A percentile compares a stretch with the other conserved stretches of the same genome.
Evolutionary conservation across 345 rosid species (phyloP).

Genomic region (Chamaenerion angustifolium): DNA sequence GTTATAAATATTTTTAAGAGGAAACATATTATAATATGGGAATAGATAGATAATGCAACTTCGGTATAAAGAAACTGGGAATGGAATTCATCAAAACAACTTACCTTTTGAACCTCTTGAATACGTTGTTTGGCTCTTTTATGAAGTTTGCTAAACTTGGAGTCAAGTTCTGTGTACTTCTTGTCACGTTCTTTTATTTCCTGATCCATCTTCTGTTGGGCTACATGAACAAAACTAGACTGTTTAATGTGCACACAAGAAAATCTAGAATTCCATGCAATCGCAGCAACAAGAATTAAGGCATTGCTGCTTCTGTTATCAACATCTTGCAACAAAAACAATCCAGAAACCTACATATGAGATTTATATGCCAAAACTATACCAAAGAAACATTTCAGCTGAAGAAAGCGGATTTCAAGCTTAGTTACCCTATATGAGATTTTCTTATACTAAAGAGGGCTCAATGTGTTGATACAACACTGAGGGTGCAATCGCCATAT

Average conservation of each 20-base stretch:
- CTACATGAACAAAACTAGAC: constrained; percentile 29
- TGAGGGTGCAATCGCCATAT: no score
- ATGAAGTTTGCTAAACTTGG: constrained; percentile 86
- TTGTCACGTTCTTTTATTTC: constrained; percentile 85
- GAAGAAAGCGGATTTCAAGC: no score
- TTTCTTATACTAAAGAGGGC: no score
- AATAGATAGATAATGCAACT: no score
- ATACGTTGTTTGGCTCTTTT: constrained; percentile 95
- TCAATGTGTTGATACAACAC: no score
- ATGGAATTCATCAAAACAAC: constrained; percentile 9
- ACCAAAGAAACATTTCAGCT: no score
- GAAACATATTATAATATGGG: neutral
- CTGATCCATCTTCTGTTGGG: constrained; percentile 67
- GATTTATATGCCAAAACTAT: no score
- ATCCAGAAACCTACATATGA: no score
- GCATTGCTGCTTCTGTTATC: neutral
- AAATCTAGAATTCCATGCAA: neutral
- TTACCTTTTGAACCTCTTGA: constrained; percentile 97
- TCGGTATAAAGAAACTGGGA: no score
- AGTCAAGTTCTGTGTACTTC: constrained; percentile 81
- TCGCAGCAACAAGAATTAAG: neutral
- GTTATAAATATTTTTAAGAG: neutral
- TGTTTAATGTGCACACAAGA: constrained; percentile 15
- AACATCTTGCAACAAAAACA: no score
- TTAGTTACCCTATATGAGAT: no score